Evolutionary conservation across 768 basidiomycete genomes (phyloP).

Genomic region (Pleurotus pulmonarius): DNA sequence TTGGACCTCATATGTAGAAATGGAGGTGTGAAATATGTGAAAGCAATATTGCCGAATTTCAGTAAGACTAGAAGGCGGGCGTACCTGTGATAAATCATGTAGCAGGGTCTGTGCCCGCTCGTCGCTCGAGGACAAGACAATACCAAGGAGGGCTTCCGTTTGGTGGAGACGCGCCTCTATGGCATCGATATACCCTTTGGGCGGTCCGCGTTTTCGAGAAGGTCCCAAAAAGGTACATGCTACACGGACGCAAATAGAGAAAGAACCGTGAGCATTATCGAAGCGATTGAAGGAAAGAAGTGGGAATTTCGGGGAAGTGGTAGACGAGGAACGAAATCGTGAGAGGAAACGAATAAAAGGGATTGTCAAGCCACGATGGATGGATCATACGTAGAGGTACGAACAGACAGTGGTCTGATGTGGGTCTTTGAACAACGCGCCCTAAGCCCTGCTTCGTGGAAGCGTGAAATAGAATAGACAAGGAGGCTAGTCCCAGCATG

Average conservation of each 20-base stretch:
- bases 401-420: slow-evolving; percentile 1
- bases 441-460: slow-evolving; percentile 2
- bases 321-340: slow-evolving; percentile 6
- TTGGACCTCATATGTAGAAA: too few species aligned
- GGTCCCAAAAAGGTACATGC: slow-evolving; percentile 79
- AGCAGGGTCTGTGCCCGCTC: slow-evolving; percentile 41
- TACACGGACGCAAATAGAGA: slow-evolving; percentile 22
- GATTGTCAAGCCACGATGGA: slow-evolving; percentile 6
- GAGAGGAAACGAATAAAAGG: slow-evolving; percentile 9
- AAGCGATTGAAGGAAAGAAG: slow-evolving; percentile 10
- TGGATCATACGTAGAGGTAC: slow-evolving; percentile 7
- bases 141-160: slow-evolving; percentile 85
- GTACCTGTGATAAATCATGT: slow-evolving; percentile 47
- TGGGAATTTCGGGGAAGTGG: slow-evolving; percentile 4
- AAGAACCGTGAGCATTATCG: not conserved
- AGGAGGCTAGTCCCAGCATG: not conserved
- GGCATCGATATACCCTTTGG: slow-evolving; percentile 94
- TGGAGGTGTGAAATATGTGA: too few species aligned
- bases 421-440: slow-evolving; percentile 1
- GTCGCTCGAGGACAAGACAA: slow-evolving; percentile 56
- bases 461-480: slow-evolving; percentile 5
- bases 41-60: slow-evolving; percentile 3
- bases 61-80: slow-evolving; percentile 11
- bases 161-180: slow-evolving; percentile 90
- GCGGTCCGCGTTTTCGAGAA: slow-evolving; percentile 80